Base-by-base conservation (phyloP, 23 red algal genomes). In the Gracilariopsis chorda region DNA sequence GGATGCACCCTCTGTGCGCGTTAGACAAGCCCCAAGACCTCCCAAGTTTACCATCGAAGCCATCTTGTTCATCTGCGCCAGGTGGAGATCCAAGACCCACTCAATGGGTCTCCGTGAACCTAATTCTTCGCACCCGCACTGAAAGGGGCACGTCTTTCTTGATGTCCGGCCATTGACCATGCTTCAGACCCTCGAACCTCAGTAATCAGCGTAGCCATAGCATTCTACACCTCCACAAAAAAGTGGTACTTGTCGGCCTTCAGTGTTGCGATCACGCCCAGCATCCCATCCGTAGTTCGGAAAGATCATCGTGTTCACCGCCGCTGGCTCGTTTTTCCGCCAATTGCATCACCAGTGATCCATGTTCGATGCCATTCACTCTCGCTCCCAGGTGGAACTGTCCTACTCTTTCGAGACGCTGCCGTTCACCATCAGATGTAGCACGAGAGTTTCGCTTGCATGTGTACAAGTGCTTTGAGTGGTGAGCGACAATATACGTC, bases 41-140 rank as follows among this genome's bases (percentile, higher is more conserved):
- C 44, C n/a, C 12, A 91, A 75, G 77, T 86, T 92, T 51, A 98
- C 92, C 76, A 91, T 87, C 34, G 75, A 48, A 28, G 92, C 88
- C 13, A 99, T 84, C 61, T 82, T 84, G 20, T 61, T 80, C 93
- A 94, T 94, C 73, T 94, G 85, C 30, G 81, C 88, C 37, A 73
- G 82, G 56, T 87, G 65, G 29, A 99, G 90, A 48, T 99, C 93
- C 80, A 95, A 62, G 68, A 93, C 96, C 20, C 93, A 63, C 55
- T 99, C 97, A 39, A 99, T 92, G 96, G 79, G 65, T 99, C 97
- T 33, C 97, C 97, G 69, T 99, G 93, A 27, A 99, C 56, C 81
- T 84, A 95, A 23, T 79, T 79, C 42, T 69, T 82, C 21, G 95
- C 86, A 34, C 60, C 56, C 46, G 78, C 79, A 27, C 78, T 79